These are phyloP conservation scores for Aspergillus persii DNA, from an alignment of 2,329 filamentous ascomycete genomes.

Conservation along the genomic window DNA sequence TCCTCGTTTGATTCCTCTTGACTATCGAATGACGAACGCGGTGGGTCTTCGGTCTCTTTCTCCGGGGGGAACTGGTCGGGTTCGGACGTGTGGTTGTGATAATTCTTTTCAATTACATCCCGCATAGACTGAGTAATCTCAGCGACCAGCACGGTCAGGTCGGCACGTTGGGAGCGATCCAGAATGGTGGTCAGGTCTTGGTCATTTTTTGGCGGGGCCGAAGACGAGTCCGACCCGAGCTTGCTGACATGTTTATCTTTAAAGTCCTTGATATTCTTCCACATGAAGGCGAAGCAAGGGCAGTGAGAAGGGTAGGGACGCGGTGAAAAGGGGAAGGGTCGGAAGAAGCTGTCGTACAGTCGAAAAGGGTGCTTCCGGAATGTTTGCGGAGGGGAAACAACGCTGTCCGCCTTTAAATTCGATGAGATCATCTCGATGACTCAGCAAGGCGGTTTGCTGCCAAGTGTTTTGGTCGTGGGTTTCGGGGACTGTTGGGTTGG, in stretches of 20 bases:
- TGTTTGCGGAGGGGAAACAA: slow-evolving; percentile 2
- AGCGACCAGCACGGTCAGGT: slow-evolving; percentile 43
- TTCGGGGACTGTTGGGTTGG: not conserved
- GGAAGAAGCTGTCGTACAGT: not conserved
- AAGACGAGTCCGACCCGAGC: slow-evolving; percentile 26
- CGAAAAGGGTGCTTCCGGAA: not conserved
- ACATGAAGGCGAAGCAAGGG: slow-evolving; percentile 19
- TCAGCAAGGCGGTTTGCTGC: slow-evolving; percentile 16
- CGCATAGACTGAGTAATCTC: slow-evolving; percentile 43
- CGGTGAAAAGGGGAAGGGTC: too few relatives aligned
- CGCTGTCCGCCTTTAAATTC: slow-evolving; percentile 9
- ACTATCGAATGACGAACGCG: slow-evolving; percentile 1
- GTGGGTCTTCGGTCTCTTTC: not conserved
- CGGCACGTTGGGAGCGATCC: slow-evolving; percentile 40
- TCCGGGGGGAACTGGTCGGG: slow-evolving; percentile 22
- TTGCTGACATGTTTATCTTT: slow-evolving; percentile 32
- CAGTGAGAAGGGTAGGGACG: not conserved
- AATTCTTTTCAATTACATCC: slow-evolving; percentile 36
- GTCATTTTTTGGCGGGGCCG: slow-evolving; percentile 24
- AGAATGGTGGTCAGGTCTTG: slow-evolving; percentile 45
- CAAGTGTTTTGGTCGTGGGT: not conserved
- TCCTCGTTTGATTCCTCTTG: not conserved
- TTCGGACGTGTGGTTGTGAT: slow-evolving; percentile 26
- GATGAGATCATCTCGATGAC: slow-evolving; percentile 22
- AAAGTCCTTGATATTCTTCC: slow-evolving; percentile 33